These are phyloP conservation scores for Monilinia fructicola DNA, from an alignment of 2,329 filamentous ascomycete genomes.

Conservation along the genomic window DNA sequence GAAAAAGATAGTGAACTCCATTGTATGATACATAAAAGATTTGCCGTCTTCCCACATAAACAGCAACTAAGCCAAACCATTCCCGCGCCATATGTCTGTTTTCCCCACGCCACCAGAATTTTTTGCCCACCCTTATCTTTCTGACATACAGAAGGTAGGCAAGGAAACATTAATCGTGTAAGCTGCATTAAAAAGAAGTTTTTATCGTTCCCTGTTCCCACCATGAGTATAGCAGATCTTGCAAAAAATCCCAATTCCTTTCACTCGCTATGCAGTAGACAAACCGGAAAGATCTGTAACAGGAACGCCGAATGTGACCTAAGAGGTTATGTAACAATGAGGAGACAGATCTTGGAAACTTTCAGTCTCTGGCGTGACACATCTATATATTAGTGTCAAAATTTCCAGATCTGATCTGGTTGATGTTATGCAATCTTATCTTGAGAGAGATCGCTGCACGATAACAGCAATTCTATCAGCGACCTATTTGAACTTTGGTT, in stretches of 20 bases:
- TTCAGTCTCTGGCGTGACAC: conserved; percentile 13
- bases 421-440: conserved; percentile 13
- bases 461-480: conserved; percentile 39
- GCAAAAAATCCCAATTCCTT: conserved; percentile 37
- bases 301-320: conserved; percentile 40
- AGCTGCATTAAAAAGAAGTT: conserved; percentile 38
- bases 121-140: conserved; percentile 30
- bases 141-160: conserved; percentile 32
- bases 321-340: conserved; percentile 41
- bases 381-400: conserved; percentile 5
- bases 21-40: conserved; percentile 40
- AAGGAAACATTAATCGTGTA: conserved; percentile 40
- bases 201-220: conserved; percentile 30
- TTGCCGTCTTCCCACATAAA: conserved; percentile 26
- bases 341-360: conserved; percentile 26
- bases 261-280: conserved; percentile 43
- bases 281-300: conserved; percentile 36
- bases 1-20: conserved; percentile 34
- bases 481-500: conserved; percentile 30
- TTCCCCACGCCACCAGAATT: conserved; percentile 28
- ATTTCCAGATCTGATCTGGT: conserved; percentile 18
- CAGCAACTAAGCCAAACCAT: conserved; percentile 36
- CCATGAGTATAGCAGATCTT: conserved; percentile 35
- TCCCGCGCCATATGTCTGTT: conserved; percentile 39
- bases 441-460: conserved; percentile 29